Base-by-base conservation (phyloP, 495 filamentous ascomycete species). In the Penicillium ochrochloron region DNA sequence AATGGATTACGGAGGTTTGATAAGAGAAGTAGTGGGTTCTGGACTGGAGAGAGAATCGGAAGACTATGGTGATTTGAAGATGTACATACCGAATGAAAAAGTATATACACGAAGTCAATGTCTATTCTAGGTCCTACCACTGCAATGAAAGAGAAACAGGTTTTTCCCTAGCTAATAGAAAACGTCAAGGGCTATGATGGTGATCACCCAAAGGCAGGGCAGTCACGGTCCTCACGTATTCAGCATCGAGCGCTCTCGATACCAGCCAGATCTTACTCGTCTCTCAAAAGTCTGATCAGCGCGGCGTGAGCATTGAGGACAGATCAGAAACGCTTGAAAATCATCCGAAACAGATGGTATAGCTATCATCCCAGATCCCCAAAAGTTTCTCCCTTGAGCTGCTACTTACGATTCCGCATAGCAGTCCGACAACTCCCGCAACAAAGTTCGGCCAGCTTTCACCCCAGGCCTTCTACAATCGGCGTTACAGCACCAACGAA, bases 41-140 rank as follows among this genome's bases (percentile, higher is more conserved):
- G 69, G 69, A 39, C 21, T 27, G 55, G 61, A 4, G 59, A 56
- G 41, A 63, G 34, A 19, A n/a, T 66, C 39, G 66, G 64, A 42
- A 48, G 51, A 19, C 34, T 34, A 0, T 66, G 50, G 57, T 62
- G 51, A 29, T 33, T 42, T 54, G 0, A 6, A 14, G 15, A 35
- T 25, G 53, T 15, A 31, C 23, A n/a, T 29, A 37, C 14, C 1
- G 27, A 2, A 6, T 35, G 21, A 52, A 31, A 19, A 11, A 37
- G 9, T 59, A 19, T 54, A 57, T 14, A 48, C 14, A 50, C 37
- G 15, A 41, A 3, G 37, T 41, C 12, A 15, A 41, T 41, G 37
- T 15, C 37, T 5, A 4, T 6, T 41, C 15, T 17, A 17, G n/a
- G n/a, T n/a, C n/a, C n/a, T n/a, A n/a, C 27, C 11, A 61, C 41